Evolutionary conservation across 495 filamentous ascomycete species (phyloP), one percentile per base, ranked within the genome.

Genomic region (Penicillium manginii): DNA sequence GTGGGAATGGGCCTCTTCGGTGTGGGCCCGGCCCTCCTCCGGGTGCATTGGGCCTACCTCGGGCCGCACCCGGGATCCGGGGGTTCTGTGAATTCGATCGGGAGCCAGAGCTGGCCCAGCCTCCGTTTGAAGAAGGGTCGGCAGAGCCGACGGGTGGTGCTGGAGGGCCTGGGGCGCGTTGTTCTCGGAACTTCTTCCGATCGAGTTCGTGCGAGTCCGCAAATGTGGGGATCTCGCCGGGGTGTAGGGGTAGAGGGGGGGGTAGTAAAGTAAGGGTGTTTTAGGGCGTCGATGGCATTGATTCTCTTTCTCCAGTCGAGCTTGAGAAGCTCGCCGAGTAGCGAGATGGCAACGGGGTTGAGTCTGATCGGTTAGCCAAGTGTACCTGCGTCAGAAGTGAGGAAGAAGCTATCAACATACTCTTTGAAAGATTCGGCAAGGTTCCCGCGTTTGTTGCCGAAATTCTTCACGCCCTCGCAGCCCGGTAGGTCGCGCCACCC

Each of bases 181-280:
- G 84, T 58, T 88, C 85, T 58, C 93, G 88, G 66, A 92, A 90
- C 69, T 91, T 93, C 56, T 92, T 84, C 33, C 94, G 86, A 66
- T 99, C 94, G 19, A 98, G 78, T 73, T 99, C 94, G 75, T 99
- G 94, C 17, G 91, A 96, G 61, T 98, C 96, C 61, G 94, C 89
- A 62, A 96, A 98, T 17, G 77, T 82, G 19, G 94, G 94, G 19
- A 99, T 75, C 33, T 98, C 93, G 57, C 86, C 84, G 4, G 93
- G 88, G 51, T 79, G 81, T 17, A 92, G 86, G 10, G 94, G 96
- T n/a, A 85, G 79, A 18, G 94, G 96, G 3, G 3, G 81, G 71
- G 17, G 78, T 88, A 42, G 80, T 83, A 72, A 99, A 99, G 72
- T 97, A 99, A 8, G 90, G 88, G 70, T 99, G 94, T 61, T 93